Evolutionary conservation across 805 yeast species (phyloP).

Genomic region (Diddensiella santjacobensis): DNA sequence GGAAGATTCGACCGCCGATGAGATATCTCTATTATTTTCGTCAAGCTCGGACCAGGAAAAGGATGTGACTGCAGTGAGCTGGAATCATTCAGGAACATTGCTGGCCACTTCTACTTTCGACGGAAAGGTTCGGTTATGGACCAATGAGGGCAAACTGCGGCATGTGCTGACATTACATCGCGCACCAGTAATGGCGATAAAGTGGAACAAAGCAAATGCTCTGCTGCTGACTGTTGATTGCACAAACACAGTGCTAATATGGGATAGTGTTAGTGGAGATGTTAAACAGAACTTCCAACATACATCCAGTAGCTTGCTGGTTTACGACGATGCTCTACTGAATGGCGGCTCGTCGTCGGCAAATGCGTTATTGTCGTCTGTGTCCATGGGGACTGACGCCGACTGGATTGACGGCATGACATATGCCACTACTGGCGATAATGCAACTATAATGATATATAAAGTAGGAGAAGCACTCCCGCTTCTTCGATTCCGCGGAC

Average conservation of each 20-base stretch:
- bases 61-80: conserved; percentile 36
- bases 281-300: conserved; percentile 20
- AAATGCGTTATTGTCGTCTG: not conserved
- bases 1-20: not conserved
- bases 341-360: conserved; percentile 1
- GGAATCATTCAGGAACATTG: conserved; percentile 65
- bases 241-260: conserved; percentile 50
- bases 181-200: conserved; percentile 50
- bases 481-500: conserved; percentile 58
- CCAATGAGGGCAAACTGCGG: conserved; percentile 59
- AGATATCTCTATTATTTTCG: conserved; percentile 10
- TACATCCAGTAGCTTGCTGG: not conserved
- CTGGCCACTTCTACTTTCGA: conserved; percentile 60
- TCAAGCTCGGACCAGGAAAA: conserved; percentile 20
- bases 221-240: conserved; percentile 58
- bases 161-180: conserved; percentile 50
- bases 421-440: conserved; percentile 65
- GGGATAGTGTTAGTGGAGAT: conserved; percentile 63
- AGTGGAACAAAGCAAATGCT: conserved; percentile 59
- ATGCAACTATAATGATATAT: conserved; percentile 53
- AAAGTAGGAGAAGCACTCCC: conserved; percentile 47
- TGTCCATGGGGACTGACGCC: conserved; percentile 47
- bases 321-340: not conserved
- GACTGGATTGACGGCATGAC: conserved; percentile 71
- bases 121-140: conserved; percentile 82